These are phyloP conservation scores for Xylaria sp. DNA, from an alignment of 2,329 filamentous ascomycete genomes.

Conservation along the genomic window DNA sequence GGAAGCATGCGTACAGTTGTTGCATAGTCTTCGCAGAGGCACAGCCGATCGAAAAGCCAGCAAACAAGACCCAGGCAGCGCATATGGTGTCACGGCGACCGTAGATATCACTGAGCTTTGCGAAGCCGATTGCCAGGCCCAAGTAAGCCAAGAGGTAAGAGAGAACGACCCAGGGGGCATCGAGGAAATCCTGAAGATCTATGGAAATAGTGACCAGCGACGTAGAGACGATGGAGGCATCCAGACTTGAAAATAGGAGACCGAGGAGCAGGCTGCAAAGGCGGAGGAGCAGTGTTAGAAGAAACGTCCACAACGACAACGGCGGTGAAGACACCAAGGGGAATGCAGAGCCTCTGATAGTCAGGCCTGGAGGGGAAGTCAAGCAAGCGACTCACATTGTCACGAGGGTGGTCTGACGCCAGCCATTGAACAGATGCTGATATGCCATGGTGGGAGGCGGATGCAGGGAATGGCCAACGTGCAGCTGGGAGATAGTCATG, in stretches of 20 bases:
- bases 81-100: conserved; percentile 63
- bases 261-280: conserved; percentile 60
- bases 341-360: neutral
- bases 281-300: conserved; percentile 14
- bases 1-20: conserved; percentile 56
- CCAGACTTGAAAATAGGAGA: conserved; percentile 66
- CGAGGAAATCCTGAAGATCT: conserved; percentile 62
- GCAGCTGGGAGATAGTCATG: neutral
- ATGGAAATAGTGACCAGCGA: conserved; percentile 67
- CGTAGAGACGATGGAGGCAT: conserved; percentile 68
- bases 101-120: conserved; percentile 70
- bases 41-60: conserved; percentile 66
- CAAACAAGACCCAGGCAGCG: conserved; percentile 64
- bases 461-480: neutral
- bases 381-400: conserved; percentile 48
- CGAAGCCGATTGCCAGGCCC: conserved; percentile 67
- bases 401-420: conserved; percentile 51
- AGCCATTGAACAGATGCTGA: conserved; percentile 37
- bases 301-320: conserved; percentile 22
- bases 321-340: neutral
- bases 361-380: too few relatives aligned
- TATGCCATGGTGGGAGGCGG: conserved; percentile 38
- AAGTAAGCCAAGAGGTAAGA: conserved; percentile 68
- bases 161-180: conserved; percentile 66
- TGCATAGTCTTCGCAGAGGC: conserved; percentile 62